Evolutionary conservation across 2,329 filamentous ascomycete genomes (phyloP).

Genomic region (Colletotrichum sp.): DNA sequence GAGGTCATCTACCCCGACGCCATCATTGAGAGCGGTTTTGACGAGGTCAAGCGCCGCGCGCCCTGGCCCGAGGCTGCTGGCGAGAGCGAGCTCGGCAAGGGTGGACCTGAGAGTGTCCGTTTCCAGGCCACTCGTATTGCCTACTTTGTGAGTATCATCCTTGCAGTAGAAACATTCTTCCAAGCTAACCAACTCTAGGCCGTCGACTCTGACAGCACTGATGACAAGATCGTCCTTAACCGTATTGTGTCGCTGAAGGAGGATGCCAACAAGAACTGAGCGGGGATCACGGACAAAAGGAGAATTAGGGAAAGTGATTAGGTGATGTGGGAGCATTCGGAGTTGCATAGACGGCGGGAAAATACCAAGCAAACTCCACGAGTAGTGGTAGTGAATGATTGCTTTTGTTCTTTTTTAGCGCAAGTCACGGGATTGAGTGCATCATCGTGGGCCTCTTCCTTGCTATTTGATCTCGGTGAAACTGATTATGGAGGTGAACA

Average conservation of each 20-base stretch:
- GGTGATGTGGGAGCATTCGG: background rate
- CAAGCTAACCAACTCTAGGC: conserved; percentile 43
- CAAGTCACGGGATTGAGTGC: background rate
- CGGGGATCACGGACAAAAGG: background rate
- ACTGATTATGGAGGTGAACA: background rate
- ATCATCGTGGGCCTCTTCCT: too few species aligned
- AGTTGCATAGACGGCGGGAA: conserved; percentile 15
- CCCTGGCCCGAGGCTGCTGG: conserved; percentile 84
- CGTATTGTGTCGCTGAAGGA: conserved; percentile 92
- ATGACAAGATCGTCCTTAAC: conserved; percentile 86
- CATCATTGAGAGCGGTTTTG: conserved; percentile 82
- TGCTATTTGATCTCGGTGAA: too few species aligned
- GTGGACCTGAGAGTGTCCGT: conserved; percentile 75
- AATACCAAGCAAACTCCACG: conserved; percentile 13
- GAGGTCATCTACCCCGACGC: conserved; percentile 81
- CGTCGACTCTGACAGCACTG: conserved; percentile 79
- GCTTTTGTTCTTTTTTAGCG: background rate
- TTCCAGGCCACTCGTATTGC: conserved; percentile 93
- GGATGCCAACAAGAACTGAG: conserved; percentile 68
- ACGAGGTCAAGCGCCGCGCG: conserved; percentile 73
- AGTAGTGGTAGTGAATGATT: background rate
- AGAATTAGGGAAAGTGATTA: background rate
- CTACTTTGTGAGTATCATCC: conserved; percentile 67
- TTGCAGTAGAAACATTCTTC: background rate
- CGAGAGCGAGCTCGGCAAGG: conserved; percentile 65